Percentiles rank a stretch among this genome's conserved stretches.
Evolutionary conservation across 805 yeast species (phyloP).

Genomic region (Cephaloascus fragrans): DNA sequence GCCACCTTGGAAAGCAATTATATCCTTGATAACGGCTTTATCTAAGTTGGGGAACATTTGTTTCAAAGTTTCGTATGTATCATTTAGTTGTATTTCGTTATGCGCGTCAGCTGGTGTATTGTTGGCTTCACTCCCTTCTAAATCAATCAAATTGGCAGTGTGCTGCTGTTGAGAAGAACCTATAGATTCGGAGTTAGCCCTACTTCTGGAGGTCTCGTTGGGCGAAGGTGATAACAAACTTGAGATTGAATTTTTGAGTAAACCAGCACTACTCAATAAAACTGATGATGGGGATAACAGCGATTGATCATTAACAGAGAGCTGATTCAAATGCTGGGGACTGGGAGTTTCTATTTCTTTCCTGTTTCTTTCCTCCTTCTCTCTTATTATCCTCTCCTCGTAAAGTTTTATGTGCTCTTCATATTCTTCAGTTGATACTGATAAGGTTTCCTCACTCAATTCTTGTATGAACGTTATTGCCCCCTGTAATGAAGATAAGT

Average conservation of each 20-base stretch:
- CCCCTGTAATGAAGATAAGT: slow-evolving; percentile 81
- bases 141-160: not conserved
- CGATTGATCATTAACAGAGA: not conserved
- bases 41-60: slow-evolving; percentile 77
- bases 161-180: slow-evolving; percentile 9
- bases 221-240: slow-evolving; percentile 29
- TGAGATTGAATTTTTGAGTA: slow-evolving; percentile 40
- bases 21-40: slow-evolving; percentile 56
- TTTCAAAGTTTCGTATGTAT: slow-evolving; percentile 30
- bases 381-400: slow-evolving; percentile 26
- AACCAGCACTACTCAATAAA: slow-evolving; percentile 30
- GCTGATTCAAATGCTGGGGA: slow-evolving; percentile 6
- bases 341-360: slow-evolving; percentile 8
- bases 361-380: slow-evolving; percentile 10
- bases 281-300: slow-evolving; percentile 15
- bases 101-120: not conserved
- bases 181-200: not conserved
- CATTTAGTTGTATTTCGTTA: not conserved
- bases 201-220: not conserved
- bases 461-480: slow-evolving; percentile 74
- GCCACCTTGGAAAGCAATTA: slow-evolving; percentile 55
- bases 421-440: slow-evolving; percentile 52
- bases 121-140: not conserved
- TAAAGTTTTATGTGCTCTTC: slow-evolving; percentile 44
- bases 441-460: slow-evolving; percentile 45